Evolutionary conservation across 306 rosid species (phyloP).

Genomic region (Ormosia emarginata): DNA sequence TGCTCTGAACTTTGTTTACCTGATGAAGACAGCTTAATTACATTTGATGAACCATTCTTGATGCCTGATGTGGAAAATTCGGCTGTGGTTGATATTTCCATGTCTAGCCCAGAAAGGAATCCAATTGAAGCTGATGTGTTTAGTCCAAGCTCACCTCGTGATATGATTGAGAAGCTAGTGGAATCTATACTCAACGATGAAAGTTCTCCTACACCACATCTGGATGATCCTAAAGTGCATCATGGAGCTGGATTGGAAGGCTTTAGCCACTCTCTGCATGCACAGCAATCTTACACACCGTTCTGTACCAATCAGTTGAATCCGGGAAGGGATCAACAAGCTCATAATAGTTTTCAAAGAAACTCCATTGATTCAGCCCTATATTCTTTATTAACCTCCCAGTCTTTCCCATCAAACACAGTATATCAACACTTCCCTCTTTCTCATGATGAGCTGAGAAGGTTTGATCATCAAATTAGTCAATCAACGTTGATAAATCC

Average conservation of each 20-base stretch:
- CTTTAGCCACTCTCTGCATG: not conserved
- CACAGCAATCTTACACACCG: not conserved
- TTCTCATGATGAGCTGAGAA: constrained; percentile 14
- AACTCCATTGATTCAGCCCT: constrained; percentile 1
- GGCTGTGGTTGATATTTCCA: constrained; percentile 28
- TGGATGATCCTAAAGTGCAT: constrained; percentile 7
- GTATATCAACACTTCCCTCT: constrained; percentile 13
- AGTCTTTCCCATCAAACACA: constrained; percentile 2
- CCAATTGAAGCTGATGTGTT: constrained; percentile 16
- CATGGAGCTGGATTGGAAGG: constrained; percentile 9
- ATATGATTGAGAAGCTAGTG: constrained; percentile 31
- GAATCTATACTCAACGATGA: constrained; percentile 35
- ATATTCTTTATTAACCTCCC: constrained; percentile 6
- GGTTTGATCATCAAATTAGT: constrained; percentile 14
- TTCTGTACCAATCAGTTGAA: constrained; percentile 17
- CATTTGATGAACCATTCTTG: constrained; percentile 39
- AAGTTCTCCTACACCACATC: constrained; percentile 1
- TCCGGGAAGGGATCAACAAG: constrained; percentile 21
- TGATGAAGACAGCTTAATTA: constrained; percentile 58
- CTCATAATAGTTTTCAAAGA: constrained; percentile 1
- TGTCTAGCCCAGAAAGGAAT: constrained; percentile 18
- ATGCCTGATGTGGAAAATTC: constrained; percentile 19
- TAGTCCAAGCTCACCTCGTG: constrained; percentile 28
- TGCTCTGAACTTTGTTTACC: constrained; percentile 40
- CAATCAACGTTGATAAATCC: constrained; percentile 16